Conservation (phyloP, 140 eudicot species). For the Bidens hawaiensis region DNA sequence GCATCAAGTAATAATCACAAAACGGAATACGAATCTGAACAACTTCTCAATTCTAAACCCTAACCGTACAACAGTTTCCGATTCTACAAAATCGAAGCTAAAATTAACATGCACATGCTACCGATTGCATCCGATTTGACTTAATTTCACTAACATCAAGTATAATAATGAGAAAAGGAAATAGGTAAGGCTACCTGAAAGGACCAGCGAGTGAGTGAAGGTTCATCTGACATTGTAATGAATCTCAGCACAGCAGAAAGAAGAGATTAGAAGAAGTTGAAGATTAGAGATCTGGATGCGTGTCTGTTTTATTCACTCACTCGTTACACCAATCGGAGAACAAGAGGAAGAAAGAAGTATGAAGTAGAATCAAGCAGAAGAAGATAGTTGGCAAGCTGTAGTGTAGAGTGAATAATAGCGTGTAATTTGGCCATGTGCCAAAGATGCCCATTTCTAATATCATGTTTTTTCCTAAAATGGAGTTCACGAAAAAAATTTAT, state of each 20-base stretch:
- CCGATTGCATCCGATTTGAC: slow-evolving; percentile 1
- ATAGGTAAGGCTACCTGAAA: slow-evolving; percentile 60
- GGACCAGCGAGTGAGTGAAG: slow-evolving; percentile 74
- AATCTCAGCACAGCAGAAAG: slow-evolving; percentile 10
- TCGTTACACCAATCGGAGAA: neutral
- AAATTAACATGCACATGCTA: neutral
- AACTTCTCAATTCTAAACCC: too few species aligned
- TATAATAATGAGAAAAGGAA: too few species aligned
- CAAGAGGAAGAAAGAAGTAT: neutral
- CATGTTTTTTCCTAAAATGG: too few species aligned
- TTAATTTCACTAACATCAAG: too few species aligned
- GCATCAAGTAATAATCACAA: too few species aligned
- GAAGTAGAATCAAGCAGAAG: slow-evolving; percentile 14
- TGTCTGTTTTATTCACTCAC: neutral
- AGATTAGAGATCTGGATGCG: slow-evolving; percentile 24
- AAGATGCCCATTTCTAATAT: neutral
- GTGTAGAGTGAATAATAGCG: slow-evolving; percentile 13
- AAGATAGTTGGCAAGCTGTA: slow-evolving; percentile 18
- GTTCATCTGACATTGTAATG: slow-evolving; percentile 71
- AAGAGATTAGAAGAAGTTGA: neutral
- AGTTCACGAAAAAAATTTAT: too few species aligned
- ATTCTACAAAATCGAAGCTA: too few species aligned
- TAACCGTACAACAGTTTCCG: neutral
- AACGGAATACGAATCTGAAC: too few species aligned
- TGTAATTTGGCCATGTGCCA: neutral